Percentiles rank a stretch among this genome's conserved stretches.
Evolutionary conservation across 75 land plant genomes (phyloP).

Genomic region (Selaginella moellendorffii): DNA sequence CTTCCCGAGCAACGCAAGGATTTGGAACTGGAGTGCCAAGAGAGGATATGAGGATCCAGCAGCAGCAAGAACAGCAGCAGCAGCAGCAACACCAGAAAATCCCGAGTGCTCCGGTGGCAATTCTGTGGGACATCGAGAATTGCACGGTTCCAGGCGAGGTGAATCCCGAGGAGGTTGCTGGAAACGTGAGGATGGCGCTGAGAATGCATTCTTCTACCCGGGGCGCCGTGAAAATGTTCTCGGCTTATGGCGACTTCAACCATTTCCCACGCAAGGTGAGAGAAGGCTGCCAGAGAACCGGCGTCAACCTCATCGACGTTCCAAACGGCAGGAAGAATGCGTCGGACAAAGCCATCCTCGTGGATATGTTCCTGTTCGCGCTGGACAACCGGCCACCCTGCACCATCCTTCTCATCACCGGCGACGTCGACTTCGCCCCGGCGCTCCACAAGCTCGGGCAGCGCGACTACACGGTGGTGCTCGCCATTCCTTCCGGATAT

Average conservation of each 20-base stretch:
- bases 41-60: neutral
- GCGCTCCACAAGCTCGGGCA: constrained; percentile 91
- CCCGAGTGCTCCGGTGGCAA: constrained; percentile 41
- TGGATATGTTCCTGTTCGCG: constrained; percentile 95
- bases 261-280: constrained; percentile 71
- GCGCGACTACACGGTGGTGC: constrained; percentile 69
- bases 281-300: constrained; percentile 97
- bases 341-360: constrained; percentile 89
- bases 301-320: constrained; percentile 89
- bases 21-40: neutral
- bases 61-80: neutral
- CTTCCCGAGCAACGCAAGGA: neutral
- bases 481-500: constrained; percentile 65
- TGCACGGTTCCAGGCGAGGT: constrained; percentile 79
- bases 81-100: neutral
- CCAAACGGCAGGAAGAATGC: constrained; percentile 97
- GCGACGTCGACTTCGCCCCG: constrained; percentile 94
- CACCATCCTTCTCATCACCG: constrained; percentile 73
- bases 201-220: constrained; percentile 53
- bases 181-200: constrained; percentile 74
- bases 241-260: constrained; percentile 96
- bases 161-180: constrained; percentile 60
- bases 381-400: constrained; percentile 94
- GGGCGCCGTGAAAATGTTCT: constrained; percentile 68
- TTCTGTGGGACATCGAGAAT: constrained; percentile 93